Conservation (phyloP, 768 basidiomycete genomes). For the Mycena polygramma region DNA sequence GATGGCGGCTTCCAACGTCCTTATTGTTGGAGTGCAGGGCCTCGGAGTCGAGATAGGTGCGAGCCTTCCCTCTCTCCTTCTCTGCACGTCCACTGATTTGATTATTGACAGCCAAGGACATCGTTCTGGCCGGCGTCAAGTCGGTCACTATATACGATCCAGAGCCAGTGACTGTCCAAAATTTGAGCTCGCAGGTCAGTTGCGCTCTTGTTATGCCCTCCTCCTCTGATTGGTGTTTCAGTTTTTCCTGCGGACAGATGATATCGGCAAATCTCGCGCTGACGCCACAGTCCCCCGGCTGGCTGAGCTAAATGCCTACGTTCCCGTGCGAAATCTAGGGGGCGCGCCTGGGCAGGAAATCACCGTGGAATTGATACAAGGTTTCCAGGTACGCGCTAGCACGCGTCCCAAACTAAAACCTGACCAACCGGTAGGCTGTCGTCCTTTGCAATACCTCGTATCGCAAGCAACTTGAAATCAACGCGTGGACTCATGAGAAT, state of each 20-base stretch:
- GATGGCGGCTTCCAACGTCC: constrained; percentile 96
- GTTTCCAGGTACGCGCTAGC: constrained; percentile 79
- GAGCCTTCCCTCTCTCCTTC: constrained; percentile 24
- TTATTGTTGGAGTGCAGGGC: constrained; percentile 93
- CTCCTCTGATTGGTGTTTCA: constrained; percentile 49
- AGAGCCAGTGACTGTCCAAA: constrained; percentile 86
- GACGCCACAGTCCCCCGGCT: constrained; percentile 89
- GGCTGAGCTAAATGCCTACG: constrained; percentile 95
- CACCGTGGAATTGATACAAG: constrained; percentile 82
- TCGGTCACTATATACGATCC: constrained; percentile 97
- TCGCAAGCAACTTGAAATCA: constrained; percentile 91
- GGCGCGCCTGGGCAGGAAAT: constrained; percentile 84
- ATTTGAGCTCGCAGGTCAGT: constrained; percentile 91
- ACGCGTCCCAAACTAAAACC: constrained; percentile 18
- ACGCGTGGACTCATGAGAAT: constrained; percentile 93
- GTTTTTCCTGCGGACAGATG: constrained; percentile 94
- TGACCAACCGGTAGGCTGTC: constrained; percentile 70
- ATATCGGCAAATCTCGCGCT: constrained; percentile 91
- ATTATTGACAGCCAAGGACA: constrained; percentile 83
- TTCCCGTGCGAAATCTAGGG: constrained; percentile 90
- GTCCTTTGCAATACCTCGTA: constrained; percentile 86
- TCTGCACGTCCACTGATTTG: constrained; percentile 12
- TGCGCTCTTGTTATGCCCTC: constrained; percentile 19
- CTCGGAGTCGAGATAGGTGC: constrained; percentile 95
- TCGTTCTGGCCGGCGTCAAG: constrained; percentile 96